Conservation (phyloP, 73 alveolate genomes). For the Paramecium octaurelia region DNA sequence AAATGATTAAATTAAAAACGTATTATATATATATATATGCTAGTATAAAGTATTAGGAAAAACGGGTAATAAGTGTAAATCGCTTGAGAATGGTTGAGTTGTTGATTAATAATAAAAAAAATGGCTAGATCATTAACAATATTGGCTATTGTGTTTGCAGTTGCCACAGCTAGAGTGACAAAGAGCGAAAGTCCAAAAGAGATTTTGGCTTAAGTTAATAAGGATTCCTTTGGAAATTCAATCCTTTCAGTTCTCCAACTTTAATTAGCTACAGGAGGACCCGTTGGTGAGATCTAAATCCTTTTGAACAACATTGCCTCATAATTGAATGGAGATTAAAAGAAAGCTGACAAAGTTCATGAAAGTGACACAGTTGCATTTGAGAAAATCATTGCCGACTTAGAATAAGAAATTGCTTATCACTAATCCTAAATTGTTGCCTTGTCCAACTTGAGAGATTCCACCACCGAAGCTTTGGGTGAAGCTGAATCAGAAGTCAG, state of each 20-base stretch:
- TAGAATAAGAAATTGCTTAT: constrained; percentile 7
- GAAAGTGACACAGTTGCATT: constrained; percentile 32
- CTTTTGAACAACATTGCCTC: constrained; percentile 45
- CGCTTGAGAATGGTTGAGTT: background rate
- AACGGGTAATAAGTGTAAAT: constrained; percentile 3
- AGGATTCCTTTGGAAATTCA: constrained; percentile 44
- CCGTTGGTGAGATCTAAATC: constrained; percentile 47
- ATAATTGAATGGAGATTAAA: constrained; percentile 37
- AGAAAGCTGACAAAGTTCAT: constrained; percentile 51
- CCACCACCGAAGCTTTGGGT: constrained; percentile 23
- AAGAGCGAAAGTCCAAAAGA: constrained; percentile 1
- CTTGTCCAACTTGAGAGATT: background rate
- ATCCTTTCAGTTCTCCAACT: constrained; percentile 38
- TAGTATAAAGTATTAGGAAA: background rate
- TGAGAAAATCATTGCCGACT: constrained; percentile 2
- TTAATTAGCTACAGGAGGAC: constrained; percentile 33
- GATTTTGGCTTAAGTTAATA: constrained; percentile 4
- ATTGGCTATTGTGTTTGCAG: constrained; percentile 29
- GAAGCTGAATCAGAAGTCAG: constrained; percentile 45
- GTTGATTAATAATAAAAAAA: background rate
- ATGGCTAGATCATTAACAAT: background rate
- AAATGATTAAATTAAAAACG: background rate
- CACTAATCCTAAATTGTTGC: background rate
- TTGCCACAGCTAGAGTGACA: background rate
- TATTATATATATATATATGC: background rate